These are phyloP conservation scores for Diaporthe humulicola DNA, from an alignment of 2,329 filamentous ascomycete genomes.

Conservation along the genomic window DNA sequence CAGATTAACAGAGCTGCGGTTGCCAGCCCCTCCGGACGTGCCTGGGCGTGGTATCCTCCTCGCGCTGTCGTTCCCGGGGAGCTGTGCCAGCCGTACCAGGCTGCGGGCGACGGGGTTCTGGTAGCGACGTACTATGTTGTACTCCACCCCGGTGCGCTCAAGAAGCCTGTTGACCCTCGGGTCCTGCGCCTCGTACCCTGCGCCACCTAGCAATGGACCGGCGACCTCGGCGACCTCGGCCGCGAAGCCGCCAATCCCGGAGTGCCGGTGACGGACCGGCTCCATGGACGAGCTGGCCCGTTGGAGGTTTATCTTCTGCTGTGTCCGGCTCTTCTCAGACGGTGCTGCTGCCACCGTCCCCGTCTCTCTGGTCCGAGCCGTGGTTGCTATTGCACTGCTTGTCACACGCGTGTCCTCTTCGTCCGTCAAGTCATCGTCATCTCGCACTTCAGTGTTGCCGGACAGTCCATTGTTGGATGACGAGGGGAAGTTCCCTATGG, in stretches of 20 bases:
- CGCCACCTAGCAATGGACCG: slow-evolving; percentile 64
- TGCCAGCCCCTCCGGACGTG: slow-evolving; percentile 40
- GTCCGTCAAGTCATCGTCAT: slow-evolving; percentile 48
- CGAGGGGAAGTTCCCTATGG: slow-evolving; percentile 54
- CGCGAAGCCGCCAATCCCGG: slow-evolving; percentile 45
- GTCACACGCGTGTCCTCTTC: slow-evolving; percentile 57
- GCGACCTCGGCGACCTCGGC: slow-evolving; percentile 56
- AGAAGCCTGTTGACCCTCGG: slow-evolving; percentile 75
- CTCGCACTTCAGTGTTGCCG: slow-evolving; percentile 31
- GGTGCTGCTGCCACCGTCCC: slow-evolving; percentile 56
- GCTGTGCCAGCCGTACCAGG: slow-evolving; percentile 64
- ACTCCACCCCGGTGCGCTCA: slow-evolving; percentile 79
- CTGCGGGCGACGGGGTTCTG: slow-evolving; percentile 79
- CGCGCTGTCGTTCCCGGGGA: slow-evolving; percentile 65
- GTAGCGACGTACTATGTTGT: slow-evolving; percentile 79
- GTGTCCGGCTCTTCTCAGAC: slow-evolving; percentile 74
- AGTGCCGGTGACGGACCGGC: slow-evolving; percentile 66
- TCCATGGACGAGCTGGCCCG: slow-evolving; percentile 80
- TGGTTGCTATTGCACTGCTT: slow-evolving; percentile 39
- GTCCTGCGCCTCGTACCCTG: slow-evolving; percentile 71
- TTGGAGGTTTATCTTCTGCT: slow-evolving; percentile 82
- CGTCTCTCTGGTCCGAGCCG: slow-evolving; percentile 48
- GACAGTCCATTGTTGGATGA: slow-evolving; percentile 40
- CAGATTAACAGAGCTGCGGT: slow-evolving; percentile 47
- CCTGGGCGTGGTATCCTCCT: slow-evolving; percentile 61